phyloP scores from a whole-genome alignment of 2,329 filamentous ascomycete species.

The Fusarium liriodendri region DNA sequence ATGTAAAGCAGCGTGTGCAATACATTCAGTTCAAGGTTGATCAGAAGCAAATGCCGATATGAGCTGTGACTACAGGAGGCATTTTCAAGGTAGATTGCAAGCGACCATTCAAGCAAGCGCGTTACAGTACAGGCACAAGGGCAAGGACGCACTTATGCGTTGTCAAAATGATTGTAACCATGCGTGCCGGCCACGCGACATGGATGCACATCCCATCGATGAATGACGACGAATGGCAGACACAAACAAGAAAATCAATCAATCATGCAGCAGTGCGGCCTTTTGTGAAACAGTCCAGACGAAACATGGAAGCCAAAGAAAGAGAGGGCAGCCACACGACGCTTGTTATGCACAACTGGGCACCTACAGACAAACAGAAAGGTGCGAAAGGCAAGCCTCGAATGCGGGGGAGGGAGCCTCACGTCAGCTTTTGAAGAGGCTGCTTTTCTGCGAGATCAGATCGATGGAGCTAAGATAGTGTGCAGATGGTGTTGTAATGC shows the following conservation, averaged over 20 bases:
- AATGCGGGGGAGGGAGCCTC: slow-evolving; percentile 3
- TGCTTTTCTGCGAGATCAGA: not conserved
- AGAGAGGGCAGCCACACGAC: not conserved
- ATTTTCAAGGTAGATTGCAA: not conserved
- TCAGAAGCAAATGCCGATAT: not conserved
- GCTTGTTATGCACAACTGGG: not conserved
- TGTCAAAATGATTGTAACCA: slow-evolving; percentile 7
- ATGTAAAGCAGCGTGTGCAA: slow-evolving; percentile 8
- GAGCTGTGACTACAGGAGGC: not conserved
- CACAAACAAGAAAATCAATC: not conserved
- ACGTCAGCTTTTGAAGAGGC: not conserved
- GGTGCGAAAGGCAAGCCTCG: not conserved
- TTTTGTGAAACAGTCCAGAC: slow-evolving; percentile 8
- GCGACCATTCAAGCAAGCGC: not conserved
- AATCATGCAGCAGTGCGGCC: not conserved
- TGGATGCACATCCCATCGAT: not conserved
- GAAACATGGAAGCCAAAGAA: not conserved
- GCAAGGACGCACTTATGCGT: slow-evolving; percentile 3
- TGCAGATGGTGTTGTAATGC: not conserved
- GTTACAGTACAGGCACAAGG: not conserved
- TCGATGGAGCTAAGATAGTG: not conserved
- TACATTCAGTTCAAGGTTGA: slow-evolving; percentile 4
- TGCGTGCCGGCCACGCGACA: slow-evolving; percentile 7
- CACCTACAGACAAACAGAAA: not conserved
- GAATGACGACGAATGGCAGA: not conserved